These are phyloP conservation scores for Tetratostichococcus sp. DNA, from an alignment of 139 green algal species.

Conservation along the genomic window DNA sequence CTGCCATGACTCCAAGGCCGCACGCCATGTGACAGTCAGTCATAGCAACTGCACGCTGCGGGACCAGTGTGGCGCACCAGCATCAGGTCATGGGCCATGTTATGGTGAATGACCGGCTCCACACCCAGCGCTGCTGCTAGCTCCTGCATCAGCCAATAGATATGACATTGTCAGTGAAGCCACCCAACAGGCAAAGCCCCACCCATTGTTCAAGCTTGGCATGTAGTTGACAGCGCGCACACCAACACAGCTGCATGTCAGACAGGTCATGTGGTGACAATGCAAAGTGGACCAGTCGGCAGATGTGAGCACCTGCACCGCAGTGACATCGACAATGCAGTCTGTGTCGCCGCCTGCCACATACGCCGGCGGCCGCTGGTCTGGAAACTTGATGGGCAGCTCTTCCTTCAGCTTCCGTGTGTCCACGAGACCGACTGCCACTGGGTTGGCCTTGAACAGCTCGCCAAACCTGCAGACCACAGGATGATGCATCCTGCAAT, in stretches of 20 bases:
- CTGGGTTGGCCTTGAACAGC: constrained; percentile 38
- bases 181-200: no score
- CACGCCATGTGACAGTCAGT: no score
- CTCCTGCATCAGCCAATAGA: constrained; percentile 33
- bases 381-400: constrained; percentile 32
- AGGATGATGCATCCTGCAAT: no score
- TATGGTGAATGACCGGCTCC: constrained; percentile 38
- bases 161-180: no score
- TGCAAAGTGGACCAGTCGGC: no score
- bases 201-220: no score
- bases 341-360: constrained; percentile 59
- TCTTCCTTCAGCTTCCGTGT: constrained; percentile 43
- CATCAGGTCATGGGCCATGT: constrained; percentile 84
- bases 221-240: constrained; percentile 42
- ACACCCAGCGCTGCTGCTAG: constrained; percentile 42
- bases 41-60: no score
- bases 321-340: background rate
- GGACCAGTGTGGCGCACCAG: constrained; percentile 33
- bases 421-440: constrained; percentile 50
- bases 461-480: constrained; percentile 44
- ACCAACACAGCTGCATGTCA: constrained; percentile 37
- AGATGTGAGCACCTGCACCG: no score
- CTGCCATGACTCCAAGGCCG: background rate
- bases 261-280: no score
- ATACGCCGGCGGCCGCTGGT: constrained; percentile 41